Conservation (phyloP, 305 asterid genomes). For the Plantago coronopus region DNA sequence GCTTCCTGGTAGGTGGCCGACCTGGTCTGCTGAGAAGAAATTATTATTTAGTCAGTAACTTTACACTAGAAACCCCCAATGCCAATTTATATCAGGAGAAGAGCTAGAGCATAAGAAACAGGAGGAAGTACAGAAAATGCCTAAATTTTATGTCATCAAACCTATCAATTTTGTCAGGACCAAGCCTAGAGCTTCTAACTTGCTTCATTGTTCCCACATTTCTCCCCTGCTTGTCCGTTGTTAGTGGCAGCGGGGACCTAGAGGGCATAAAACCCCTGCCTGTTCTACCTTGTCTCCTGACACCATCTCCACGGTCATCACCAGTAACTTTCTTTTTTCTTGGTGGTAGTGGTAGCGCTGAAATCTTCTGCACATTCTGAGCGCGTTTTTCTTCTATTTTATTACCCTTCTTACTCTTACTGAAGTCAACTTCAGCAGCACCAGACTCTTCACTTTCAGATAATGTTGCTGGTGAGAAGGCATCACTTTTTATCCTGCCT, state of each 20-base stretch:
- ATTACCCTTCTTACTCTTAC: conserved; percentile 59
- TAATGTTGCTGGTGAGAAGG: conserved; percentile 58
- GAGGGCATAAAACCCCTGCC: conserved; percentile 66
- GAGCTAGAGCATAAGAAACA: conserved; percentile 3
- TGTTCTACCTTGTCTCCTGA: conserved; percentile 84
- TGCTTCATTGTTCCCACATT: conserved; percentile 76
- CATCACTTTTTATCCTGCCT: conserved; percentile 59
- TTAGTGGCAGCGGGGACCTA: conserved; percentile 60
- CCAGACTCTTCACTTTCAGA: conserved; percentile 93
- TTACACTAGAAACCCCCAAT: conserved; percentile 11
- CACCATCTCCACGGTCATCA: conserved; percentile 63
- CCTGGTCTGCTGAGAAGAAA: conserved; percentile 62
- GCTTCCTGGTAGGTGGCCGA: conserved; percentile 80
- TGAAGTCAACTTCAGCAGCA: conserved; percentile 64
- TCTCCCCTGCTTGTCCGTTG: conserved; percentile 66
- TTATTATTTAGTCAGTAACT: conserved; percentile 27
- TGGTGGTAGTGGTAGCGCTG: conserved; percentile 70
- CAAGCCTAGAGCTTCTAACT: conserved; percentile 76
- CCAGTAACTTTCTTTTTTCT: conserved; percentile 66
- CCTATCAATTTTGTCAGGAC: conserved; percentile 81
- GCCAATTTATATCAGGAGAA: conserved; percentile 14
- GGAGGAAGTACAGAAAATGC: conserved; percentile 15
- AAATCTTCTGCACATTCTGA: conserved; percentile 72
- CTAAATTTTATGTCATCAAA: conserved; percentile 21
- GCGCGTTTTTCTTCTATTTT: conserved; percentile 60